Base-by-base conservation (phyloP, 352 stramenopile genomes). In the Globisporangium takayamanum region DNA sequence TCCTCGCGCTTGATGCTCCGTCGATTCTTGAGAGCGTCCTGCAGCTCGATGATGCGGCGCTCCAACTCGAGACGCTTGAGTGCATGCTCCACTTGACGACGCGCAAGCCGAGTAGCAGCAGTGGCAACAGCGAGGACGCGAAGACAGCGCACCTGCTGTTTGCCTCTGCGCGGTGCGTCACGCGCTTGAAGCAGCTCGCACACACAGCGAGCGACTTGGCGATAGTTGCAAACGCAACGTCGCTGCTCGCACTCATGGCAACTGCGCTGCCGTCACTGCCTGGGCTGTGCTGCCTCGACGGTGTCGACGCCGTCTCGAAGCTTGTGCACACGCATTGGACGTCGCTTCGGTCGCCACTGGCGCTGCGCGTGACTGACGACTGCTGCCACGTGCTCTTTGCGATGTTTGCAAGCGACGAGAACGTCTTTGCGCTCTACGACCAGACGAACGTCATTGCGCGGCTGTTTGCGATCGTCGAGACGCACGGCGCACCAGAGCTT, bases 181-280 rank as follows among this genome's bases (percentile, higher is more conserved):
- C 36, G 2, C 64, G 70, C 2, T 45, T 78, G 16, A 49, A 47
- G 2, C 47, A 63, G 41, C 60, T 75, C 5, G 28, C 72, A 8
- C 10, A 62, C 60, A 39, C 54, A 36, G 20, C 62, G 1, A 50
- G 49, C 44, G 44, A 49, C 18, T 53, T 68, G 4, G 30, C 47
- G 0, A 59, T 89, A 10, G 57, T 75, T 14, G 70, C 72, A 15
- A 72, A 73, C 8, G 72, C 81, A 12, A 86, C 73, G 0, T 56
- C 76, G 2, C 63, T 89, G 15, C 62, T 89, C 5, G 62, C 64
- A 18, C 64, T 85, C 3, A 84, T 89, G 73, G 66, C 66, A 2
- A 59, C 58, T 1, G 69, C 72, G 8, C 74, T 80, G 53, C 69
- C 79, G 2, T 70, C 68, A 1, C 60, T 89, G 14, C 73, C 75